Evolutionary conservation across 2,329 filamentous ascomycete species (phyloP).

Genomic region (Penicillium sp.): DNA sequence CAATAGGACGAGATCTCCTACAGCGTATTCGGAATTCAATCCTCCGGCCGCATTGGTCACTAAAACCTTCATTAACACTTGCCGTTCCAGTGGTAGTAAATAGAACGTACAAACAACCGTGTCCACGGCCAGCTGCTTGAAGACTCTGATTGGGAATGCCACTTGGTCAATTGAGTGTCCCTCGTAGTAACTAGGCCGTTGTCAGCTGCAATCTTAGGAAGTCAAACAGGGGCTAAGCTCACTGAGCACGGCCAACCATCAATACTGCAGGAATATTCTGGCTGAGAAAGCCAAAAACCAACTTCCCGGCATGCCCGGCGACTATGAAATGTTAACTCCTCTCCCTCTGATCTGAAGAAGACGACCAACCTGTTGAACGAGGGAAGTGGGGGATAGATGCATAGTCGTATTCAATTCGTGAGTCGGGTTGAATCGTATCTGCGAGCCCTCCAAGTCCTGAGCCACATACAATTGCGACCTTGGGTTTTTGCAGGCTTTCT

Average conservation of each 20-base stretch:
- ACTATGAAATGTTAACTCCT: slow-evolving; percentile 35
- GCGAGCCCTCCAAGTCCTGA: slow-evolving; percentile 61
- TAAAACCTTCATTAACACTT: slow-evolving; percentile 25
- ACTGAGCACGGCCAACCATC: slow-evolving; percentile 64
- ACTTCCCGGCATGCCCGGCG: slow-evolving; percentile 60
- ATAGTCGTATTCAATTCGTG: slow-evolving; percentile 55
- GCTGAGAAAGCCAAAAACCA: slow-evolving; percentile 61
- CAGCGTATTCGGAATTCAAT: slow-evolving; percentile 59
- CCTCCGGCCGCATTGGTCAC: slow-evolving; percentile 66
- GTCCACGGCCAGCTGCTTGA: slow-evolving; percentile 59
- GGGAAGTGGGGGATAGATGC: slow-evolving; percentile 60
- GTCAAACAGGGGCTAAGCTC: slow-evolving; percentile 32
- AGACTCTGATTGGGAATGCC: slow-evolving; percentile 62
- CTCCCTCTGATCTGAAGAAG: not conserved
- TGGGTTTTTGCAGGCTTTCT: slow-evolving; percentile 48
- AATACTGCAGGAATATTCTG: slow-evolving; percentile 56
- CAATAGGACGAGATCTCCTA: slow-evolving; percentile 62
- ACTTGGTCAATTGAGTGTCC: slow-evolving; percentile 61
- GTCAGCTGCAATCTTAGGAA: slow-evolving; percentile 7
- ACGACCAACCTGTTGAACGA: slow-evolving; percentile 52
- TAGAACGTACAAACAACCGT: slow-evolving; percentile 52
- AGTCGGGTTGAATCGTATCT: slow-evolving; percentile 51
- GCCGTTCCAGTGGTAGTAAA: not conserved
- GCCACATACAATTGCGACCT: slow-evolving; percentile 62
- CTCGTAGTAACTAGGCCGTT: slow-evolving; percentile 58